These are phyloP conservation scores for Geotrichum klebahnii DNA, from an alignment of 1,139 yeast genomes.

Conservation along the genomic window DNA sequence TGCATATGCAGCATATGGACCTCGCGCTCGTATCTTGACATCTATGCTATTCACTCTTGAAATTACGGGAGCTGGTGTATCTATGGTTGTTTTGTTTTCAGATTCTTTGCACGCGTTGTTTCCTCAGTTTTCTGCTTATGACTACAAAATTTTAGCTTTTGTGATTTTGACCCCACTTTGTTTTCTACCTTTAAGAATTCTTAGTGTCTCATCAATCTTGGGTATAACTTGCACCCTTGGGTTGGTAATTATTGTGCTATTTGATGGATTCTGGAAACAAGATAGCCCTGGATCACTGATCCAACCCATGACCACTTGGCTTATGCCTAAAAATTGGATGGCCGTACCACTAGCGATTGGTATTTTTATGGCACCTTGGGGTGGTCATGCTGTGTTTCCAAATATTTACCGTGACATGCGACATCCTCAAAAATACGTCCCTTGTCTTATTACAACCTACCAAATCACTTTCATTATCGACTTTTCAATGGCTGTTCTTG, in stretches of 20 bases:
- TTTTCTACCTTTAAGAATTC: constrained; percentile 65
- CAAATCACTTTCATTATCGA: constrained; percentile 69
- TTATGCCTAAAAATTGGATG: constrained; percentile 50
- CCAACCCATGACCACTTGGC: constrained; percentile 45
- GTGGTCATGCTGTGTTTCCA: constrained; percentile 85
- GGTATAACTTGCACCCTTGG: constrained; percentile 72
- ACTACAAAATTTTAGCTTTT: constrained; percentile 57
- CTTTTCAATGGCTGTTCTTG: constrained; percentile 69
- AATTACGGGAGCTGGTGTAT: constrained; percentile 70
- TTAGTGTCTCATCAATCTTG: constrained; percentile 66
- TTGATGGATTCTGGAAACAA: constrained; percentile 58
- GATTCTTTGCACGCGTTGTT: constrained; percentile 71
- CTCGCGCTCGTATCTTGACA: constrained; percentile 57
- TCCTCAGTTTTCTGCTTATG: constrained; percentile 47
- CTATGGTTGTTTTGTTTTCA: constrained; percentile 71
- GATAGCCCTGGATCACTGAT: constrained; percentile 64
- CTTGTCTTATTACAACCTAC: constrained; percentile 54
- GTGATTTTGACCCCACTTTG: constrained; percentile 59
- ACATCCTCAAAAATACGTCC: constrained; percentile 55
- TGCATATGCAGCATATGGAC: constrained; percentile 71
- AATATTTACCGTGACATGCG: constrained; percentile 78
- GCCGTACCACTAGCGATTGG: constrained; percentile 63
- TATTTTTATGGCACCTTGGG: constrained; percentile 82
- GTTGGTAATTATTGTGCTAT: constrained; percentile 53
- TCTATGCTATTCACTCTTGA: constrained; percentile 73